Conservation (phyloP, 1,139 yeast genomes). For the Suhomyces bribrorum region DNA sequence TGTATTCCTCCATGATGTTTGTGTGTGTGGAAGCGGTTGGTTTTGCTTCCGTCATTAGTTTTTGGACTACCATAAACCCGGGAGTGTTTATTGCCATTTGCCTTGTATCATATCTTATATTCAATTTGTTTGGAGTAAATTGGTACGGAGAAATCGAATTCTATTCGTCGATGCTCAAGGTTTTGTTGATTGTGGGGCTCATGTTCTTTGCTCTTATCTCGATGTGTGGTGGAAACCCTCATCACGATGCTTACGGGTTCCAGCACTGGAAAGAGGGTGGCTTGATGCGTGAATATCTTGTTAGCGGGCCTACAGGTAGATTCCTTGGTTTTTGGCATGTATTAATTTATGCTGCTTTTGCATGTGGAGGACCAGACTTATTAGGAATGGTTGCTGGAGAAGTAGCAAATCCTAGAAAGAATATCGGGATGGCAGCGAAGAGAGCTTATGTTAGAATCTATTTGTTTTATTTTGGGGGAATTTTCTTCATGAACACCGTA, state of each 20-base stretch:
- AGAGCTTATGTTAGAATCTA: slow-evolving; percentile 37
- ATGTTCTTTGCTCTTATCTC: slow-evolving; percentile 39
- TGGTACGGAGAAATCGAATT: slow-evolving; percentile 46
- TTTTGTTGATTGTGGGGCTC: slow-evolving; percentile 39
- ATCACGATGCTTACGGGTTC: slow-evolving; percentile 40
- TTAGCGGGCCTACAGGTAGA: slow-evolving; percentile 35
- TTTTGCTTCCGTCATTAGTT: slow-evolving; percentile 36
- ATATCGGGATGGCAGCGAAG: slow-evolving; percentile 36
- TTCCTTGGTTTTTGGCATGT: slow-evolving; percentile 40
- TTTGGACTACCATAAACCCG: slow-evolving; percentile 42
- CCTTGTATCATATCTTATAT: slow-evolving; percentile 28
- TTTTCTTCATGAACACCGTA: slow-evolving; percentile 37
- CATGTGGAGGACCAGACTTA: slow-evolving; percentile 47
- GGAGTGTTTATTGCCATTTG: slow-evolving; percentile 39
- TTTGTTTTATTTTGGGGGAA: slow-evolving; percentile 40
- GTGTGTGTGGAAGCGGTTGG: slow-evolving; percentile 41
- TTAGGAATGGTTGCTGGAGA: slow-evolving; percentile 39
- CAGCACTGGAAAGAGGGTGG: slow-evolving; percentile 39
- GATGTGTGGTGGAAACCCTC: slow-evolving; percentile 16
- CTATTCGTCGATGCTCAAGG: slow-evolving; percentile 38
- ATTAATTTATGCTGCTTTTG: slow-evolving; percentile 39
- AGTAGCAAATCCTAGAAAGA: slow-evolving; percentile 33
- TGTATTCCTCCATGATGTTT: slow-evolving; percentile 40
- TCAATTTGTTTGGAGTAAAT: slow-evolving; percentile 39
- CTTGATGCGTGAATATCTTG: slow-evolving; percentile 33